Evolutionary conservation across 208 protist genomes (phyloP).

Genomic region (Trypanosoma theileri): DNA sequence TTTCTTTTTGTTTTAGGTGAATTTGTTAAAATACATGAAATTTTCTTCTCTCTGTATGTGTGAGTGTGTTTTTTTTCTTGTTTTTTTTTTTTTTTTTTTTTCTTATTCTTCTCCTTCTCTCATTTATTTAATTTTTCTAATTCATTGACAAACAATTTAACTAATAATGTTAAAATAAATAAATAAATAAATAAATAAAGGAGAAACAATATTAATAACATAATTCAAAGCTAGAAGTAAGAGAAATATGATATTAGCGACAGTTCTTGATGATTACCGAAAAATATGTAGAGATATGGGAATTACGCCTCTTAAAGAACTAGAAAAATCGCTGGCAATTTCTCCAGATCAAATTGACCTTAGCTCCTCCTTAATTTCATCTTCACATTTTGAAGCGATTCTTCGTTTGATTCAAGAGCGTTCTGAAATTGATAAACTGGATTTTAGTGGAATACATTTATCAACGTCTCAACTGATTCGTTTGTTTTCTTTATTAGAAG

Average conservation of each 20-base stretch:
- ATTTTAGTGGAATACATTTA: constrained; percentile 45
- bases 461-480: constrained; percentile 28
- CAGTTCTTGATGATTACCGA: constrained; percentile 23
- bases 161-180: too few relatives aligned
- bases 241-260: neutral
- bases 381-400: constrained; percentile 41
- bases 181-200: too few relatives aligned
- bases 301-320: constrained; percentile 11
- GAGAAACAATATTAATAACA: neutral
- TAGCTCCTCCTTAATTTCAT: constrained; percentile 47
- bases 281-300: constrained; percentile 25
- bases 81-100: too few relatives aligned
- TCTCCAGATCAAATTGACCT: constrained; percentile 38
- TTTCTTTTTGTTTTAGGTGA: too few relatives aligned
- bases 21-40: too few relatives aligned
- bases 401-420: constrained; percentile 38
- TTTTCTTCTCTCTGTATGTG: too few relatives aligned
- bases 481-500: constrained; percentile 37
- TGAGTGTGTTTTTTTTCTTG: too few relatives aligned
- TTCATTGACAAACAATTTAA: too few relatives aligned
- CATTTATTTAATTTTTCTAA: too few relatives aligned
- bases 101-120: too few relatives aligned
- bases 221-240: neutral
- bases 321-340: constrained; percentile 18
- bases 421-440: constrained; percentile 49